Percentiles rank a stretch among this genome's conserved stretches.
These are phyloP conservation scores for Aspergillus jensenii DNA, from an alignment of 2,329 filamentous ascomycete species.

Conservation along the genomic window DNA sequence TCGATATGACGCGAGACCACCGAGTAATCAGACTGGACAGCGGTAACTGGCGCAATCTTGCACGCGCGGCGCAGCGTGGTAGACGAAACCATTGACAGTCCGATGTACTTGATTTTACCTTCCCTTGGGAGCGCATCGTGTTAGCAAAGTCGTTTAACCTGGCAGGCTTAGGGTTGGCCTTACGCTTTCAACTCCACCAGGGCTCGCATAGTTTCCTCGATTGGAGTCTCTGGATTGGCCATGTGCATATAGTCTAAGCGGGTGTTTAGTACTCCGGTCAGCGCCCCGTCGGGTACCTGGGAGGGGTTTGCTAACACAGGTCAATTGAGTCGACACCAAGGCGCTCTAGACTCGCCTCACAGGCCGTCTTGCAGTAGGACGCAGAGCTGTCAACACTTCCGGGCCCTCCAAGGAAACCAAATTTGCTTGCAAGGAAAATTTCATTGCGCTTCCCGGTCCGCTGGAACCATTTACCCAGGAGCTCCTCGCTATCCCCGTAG, in stretches of 20 bases:
- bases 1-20: conserved; percentile 48
- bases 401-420: background rate
- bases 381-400: background rate
- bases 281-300: background rate
- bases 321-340: conserved; percentile 4
- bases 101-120: conserved; percentile 31
- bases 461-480: conserved; percentile 9
- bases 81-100: conserved; percentile 40
- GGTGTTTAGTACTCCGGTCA: background rate
- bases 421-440: conserved; percentile 10
- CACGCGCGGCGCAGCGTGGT: conserved; percentile 47
- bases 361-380: conserved; percentile 1
- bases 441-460: background rate
- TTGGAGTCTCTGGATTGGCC: conserved; percentile 2
- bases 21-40: conserved; percentile 51
- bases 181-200: conserved; percentile 3
- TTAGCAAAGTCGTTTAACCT: background rate
- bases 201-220: conserved; percentile 7
- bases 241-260: conserved; percentile 6
- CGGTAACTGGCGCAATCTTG: conserved; percentile 45
- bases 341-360: background rate
- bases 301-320: background rate
- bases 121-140: background rate
- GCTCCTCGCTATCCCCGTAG: conserved; percentile 4
- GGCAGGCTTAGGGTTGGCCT: background rate